Percentiles rank a stretch among this genome's conserved stretches.
Evolutionary conservation across 2,329 filamentous ascomycete genomes (phyloP).

Genomic region (Penicillium oxalicum): DNA sequence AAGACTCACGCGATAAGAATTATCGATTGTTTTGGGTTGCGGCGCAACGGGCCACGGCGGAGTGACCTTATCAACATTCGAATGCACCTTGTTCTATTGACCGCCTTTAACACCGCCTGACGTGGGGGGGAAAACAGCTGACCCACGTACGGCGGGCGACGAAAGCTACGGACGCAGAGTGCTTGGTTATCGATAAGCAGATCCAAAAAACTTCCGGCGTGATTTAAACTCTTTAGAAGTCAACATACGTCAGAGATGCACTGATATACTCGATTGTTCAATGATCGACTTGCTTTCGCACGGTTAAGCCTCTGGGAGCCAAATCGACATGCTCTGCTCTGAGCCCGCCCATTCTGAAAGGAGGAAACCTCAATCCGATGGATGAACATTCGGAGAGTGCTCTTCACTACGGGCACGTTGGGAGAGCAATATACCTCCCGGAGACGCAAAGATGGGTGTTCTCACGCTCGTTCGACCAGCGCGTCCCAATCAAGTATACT

Average conservation of each 20-base stretch:
- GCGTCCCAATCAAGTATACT: constrained; percentile 24
- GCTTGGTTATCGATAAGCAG: constrained; percentile 22
- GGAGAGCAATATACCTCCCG: constrained; percentile 46
- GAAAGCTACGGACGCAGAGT: background rate
- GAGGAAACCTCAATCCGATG: constrained; percentile 47
- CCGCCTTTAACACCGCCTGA: too few species aligned
- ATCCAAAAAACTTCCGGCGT: constrained; percentile 12
- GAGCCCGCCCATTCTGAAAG: constrained; percentile 22
- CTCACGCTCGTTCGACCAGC: constrained; percentile 30
- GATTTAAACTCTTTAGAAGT: background rate
- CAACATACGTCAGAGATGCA: background rate
- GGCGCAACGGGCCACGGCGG: constrained; percentile 20
- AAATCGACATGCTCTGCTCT: constrained; percentile 28
- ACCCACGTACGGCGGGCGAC: too few species aligned
- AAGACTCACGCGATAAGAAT: constrained; percentile 1
- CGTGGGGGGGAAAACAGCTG: background rate
- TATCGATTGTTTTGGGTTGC: constrained; percentile 22
- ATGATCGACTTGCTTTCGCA: background rate
- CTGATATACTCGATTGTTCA: background rate
- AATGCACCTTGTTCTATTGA: too few species aligned
- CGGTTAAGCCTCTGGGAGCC: background rate
- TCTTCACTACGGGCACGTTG: constrained; percentile 55
- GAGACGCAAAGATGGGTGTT: constrained; percentile 48
- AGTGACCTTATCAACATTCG: too few species aligned
- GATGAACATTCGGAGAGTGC: constrained; percentile 46